A percentile compares a stretch with the other conserved stretches of the same genome.
phyloP scores from a whole-genome alignment of 208 protist genomes.

The Crithidia expoeki region DNA sequence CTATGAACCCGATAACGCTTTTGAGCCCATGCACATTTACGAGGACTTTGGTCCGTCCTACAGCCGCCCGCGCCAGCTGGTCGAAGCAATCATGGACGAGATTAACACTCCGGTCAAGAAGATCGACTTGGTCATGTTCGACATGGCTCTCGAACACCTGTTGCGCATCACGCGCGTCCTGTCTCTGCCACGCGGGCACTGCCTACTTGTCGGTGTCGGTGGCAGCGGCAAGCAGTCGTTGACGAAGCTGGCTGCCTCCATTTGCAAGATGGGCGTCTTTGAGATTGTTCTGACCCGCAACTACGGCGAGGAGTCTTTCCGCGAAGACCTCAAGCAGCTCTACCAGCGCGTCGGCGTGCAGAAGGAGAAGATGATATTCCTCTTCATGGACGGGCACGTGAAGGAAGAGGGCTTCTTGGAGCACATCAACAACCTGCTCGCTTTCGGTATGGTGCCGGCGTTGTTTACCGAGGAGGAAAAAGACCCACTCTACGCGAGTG shows the following conservation, averaged over 20 bases:
- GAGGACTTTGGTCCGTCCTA: constrained; percentile 93
- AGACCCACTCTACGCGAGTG: constrained; percentile 92
- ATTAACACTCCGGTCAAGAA: constrained; percentile 92
- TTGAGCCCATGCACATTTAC: constrained; percentile 87
- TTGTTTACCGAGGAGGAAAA: constrained; percentile 98
- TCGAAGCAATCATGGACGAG: constrained; percentile 94
- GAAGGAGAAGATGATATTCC: constrained; percentile 95
- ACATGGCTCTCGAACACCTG: constrained; percentile 98
- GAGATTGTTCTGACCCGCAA: constrained; percentile 97
- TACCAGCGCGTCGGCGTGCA: constrained; percentile 94
- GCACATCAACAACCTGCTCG: constrained; percentile 99
- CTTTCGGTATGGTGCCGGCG: constrained; percentile 98
- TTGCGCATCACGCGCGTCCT: constrained; percentile 96
- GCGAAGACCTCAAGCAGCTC: constrained; percentile 98
- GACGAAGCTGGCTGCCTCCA: constrained; percentile 94
- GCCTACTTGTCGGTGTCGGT: constrained; percentile 97
- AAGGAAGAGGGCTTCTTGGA: constrained; percentile 98
- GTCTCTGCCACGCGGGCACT: constrained; percentile 95
- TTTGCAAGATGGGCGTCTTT: constrained; percentile 95
- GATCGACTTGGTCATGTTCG: constrained; percentile 98
- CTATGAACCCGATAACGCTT: constrained; percentile 82
- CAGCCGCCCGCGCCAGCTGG: constrained; percentile 73
- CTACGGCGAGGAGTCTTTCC: constrained; percentile 97
- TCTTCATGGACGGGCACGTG: constrained; percentile 99
- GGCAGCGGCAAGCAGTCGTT: constrained; percentile 98